Base-by-base conservation (phyloP, 306 rosid species). In the Lathyrus aphaca region DNA sequence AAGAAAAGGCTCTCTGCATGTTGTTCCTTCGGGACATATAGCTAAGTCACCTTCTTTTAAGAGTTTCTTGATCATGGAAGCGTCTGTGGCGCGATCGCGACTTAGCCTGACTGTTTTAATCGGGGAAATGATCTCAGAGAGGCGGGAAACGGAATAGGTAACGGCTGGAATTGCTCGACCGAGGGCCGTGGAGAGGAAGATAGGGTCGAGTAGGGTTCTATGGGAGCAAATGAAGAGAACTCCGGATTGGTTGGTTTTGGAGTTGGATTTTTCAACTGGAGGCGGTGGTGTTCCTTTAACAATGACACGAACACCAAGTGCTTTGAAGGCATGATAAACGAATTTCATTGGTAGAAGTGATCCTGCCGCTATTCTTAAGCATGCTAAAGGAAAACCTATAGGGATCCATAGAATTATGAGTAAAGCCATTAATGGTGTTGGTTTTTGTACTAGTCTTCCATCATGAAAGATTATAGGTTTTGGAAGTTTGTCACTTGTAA, bases 401-500 rank as follows among this genome's bases (percentile, higher is more conserved):
- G 93, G 97, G 68, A 88, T 75, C 98, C 97, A 90, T 0, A 93
- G 87, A 43, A 90, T 50, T 45, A 80, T 80, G 44, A 90, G 79
- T 1, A 88, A 55, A 1, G 91, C 89, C 10, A 74, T 18, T 3
- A 93, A 72, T 0, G 97, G 97, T 7, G 89, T 86, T 0, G 96
- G 98, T 54, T 88, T 90, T 15, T 81, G 78, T 3, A 90, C 91
- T 0, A 93, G 77, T 2, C 97, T 86, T 2, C 98, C 98, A 27
- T 93, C 97, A 44, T 90, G 96, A 79, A 93, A 93, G 44, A 93
- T 83, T 3, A 93, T 79, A 0, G 96, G 98, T 66, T 90, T 93
- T 6, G 91, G 93, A 0, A 93, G 91, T 74, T 86, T 88, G 6
- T 88, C 87, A 0, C 21, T 54, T 14, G 80, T 66, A 11, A 89